Base-by-base conservation (phyloP, 176 grass and related monocot genomes). In the Alloteropsis semialata region DNA sequence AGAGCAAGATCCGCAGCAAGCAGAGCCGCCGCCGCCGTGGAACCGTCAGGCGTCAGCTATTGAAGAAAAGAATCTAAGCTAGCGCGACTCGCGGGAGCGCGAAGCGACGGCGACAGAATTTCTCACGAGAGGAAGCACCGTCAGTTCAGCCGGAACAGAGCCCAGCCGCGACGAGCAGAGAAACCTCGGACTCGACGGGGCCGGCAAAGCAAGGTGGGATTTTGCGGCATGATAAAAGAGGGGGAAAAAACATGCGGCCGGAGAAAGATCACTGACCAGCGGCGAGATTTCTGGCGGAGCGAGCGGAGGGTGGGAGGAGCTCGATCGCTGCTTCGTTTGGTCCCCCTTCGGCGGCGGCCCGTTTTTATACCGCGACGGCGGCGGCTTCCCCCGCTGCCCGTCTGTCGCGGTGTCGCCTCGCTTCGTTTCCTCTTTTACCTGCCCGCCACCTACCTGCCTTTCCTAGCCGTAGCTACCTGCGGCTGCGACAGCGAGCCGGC, bases 321-420 rank as follows among this genome's bases (percentile, higher is more conserved):
- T 48, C 69, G 48, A 43, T 49, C 69, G 73, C n/a, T 11, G 37
- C 46, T 81, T 65, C 36, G 45, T 62, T 25, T 39, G 84, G 68
- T 38, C 43, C 29, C 38, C 55, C 61, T 22, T 19, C 8, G 70
- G 22, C 85, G 36, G 45, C 15, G 69, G 34, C 10, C 3, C 15
- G 6, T 53, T 69, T 88, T 36, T 89, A 89, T 89, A 85, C 82
- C 45, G 71, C 82, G 77, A 34, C 72, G 27, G 10, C 69, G 76
- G 51, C 69, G 69, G 70, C 82, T 68, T 28, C 66, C 28, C 10
- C 43, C 13, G 49, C 49, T 21, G 21, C 9, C 64, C 0, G 37
- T 13, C 37, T 24, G 58, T 11, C 74, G 30, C 58, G 8, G 27
- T 24, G 58, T 11, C 74, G 30, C 58, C 30, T 33, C 7, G 70